phyloP scores from a whole-genome alignment of 192 early-diverging fungal species.

The Coemansia asiatica region DNA sequence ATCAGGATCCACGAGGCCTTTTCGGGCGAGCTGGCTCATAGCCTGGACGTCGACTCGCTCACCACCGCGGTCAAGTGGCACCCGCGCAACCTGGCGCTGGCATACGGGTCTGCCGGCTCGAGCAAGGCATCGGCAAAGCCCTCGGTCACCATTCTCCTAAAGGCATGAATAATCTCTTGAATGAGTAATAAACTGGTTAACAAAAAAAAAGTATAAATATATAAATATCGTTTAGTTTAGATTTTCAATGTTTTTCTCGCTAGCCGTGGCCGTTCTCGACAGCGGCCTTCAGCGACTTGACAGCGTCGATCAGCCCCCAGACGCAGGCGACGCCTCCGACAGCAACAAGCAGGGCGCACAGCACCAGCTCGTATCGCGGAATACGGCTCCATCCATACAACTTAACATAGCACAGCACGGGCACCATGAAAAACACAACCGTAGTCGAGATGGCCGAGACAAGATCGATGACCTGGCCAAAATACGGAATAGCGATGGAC shows the following conservation, averaged over 20 bases:
- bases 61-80: slow-evolving; percentile 45
- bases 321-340: slow-evolving; percentile 44
- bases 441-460: slow-evolving; percentile 78
- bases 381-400: slow-evolving; percentile 65
- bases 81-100: slow-evolving; percentile 43
- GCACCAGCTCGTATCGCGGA: slow-evolving; percentile 34
- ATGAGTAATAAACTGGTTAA: no score
- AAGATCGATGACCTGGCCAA: slow-evolving; percentile 75
- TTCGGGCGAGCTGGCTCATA: slow-evolving; percentile 31
- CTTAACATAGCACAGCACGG: slow-evolving; percentile 74
- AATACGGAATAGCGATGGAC: slow-evolving; percentile 76
- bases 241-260: no score
- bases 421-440: slow-evolving; percentile 81
- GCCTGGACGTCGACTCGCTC: slow-evolving; percentile 18
- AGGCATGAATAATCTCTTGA: no score
- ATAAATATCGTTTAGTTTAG: no score
- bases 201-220: neutral
- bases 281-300: slow-evolving; percentile 35
- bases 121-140: slow-evolving; percentile 19
- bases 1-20: slow-evolving; percentile 32
- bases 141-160: slow-evolving; percentile 25
- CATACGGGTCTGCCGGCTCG: slow-evolving; percentile 28
- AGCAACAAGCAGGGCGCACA: slow-evolving; percentile 34
- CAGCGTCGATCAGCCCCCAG: slow-evolving; percentile 49
- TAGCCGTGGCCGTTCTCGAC: slow-evolving; percentile 28